phyloP scores from a whole-genome alignment of 73 alveolate species.

The Tetrahymena malaccensis region DNA sequence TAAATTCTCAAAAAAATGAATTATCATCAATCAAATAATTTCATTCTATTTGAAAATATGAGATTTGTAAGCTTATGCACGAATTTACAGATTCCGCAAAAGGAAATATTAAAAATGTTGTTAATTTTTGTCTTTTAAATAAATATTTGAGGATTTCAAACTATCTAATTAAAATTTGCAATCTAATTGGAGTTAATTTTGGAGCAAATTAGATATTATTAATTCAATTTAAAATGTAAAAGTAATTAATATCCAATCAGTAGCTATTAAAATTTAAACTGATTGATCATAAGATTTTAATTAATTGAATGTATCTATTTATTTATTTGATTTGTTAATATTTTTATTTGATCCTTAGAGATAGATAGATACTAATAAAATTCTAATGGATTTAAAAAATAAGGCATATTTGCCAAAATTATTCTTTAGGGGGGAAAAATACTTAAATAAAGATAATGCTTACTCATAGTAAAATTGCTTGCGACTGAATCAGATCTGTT shows the following conservation, averaged over 20 bases:
- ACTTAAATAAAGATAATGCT: not conserved
- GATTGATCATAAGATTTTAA: not conserved
- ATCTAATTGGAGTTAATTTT: not conserved
- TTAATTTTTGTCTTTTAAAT: too few relatives aligned
- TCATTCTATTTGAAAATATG: not conserved
- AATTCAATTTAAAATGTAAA: too few relatives aligned
- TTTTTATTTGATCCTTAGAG: too few relatives aligned
- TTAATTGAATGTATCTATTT: not conserved
- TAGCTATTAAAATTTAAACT: not conserved
- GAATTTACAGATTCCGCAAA: too few relatives aligned
- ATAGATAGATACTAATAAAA: too few relatives aligned
- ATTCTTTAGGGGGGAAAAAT: not conserved
- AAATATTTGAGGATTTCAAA: not conserved
- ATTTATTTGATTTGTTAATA: too few relatives aligned
- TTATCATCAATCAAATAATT: too few relatives aligned
- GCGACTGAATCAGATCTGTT: not conserved
- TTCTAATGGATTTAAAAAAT: not conserved
- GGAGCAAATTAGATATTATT: not conserved
- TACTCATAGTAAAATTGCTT: not conserved
- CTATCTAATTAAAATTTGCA: too few relatives aligned
- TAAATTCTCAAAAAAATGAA: too few relatives aligned
- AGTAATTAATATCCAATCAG: not conserved
- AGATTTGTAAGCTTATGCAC: too few relatives aligned
- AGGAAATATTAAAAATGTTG: too few relatives aligned
- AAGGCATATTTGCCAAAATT: not conserved